Evolutionary conservation across 805 yeast genomes (phyloP).

Genomic region (Vanderwaltozyma polyspora): DNA sequence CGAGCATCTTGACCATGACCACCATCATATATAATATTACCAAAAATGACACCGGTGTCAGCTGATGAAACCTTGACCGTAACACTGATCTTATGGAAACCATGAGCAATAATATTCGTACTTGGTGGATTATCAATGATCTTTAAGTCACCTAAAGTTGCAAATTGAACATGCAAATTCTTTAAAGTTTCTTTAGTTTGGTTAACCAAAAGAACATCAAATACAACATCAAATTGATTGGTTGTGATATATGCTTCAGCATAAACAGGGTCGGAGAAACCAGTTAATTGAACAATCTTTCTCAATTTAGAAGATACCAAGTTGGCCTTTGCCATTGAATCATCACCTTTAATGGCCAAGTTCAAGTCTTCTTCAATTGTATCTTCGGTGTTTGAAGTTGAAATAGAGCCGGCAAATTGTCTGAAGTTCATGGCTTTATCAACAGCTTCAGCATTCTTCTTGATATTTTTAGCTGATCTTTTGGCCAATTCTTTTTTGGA

Average conservation of each 20-base stretch:
- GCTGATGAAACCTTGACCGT: conserved; percentile 93
- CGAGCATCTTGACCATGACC: conserved; percentile 83
- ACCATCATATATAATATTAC: conserved; percentile 94
- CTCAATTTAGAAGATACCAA: conserved; percentile 67
- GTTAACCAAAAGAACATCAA: conserved; percentile 87
- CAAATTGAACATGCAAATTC: conserved; percentile 87
- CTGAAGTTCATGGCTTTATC: conserved; percentile 74
- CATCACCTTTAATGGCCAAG: conserved; percentile 35
- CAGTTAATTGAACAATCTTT: conserved; percentile 90
- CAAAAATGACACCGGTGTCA: conserved; percentile 95
- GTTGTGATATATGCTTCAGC: conserved; percentile 94
- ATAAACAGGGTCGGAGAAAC: conserved; percentile 94
- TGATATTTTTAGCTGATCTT: conserved; percentile 44
- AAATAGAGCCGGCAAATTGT: conserved; percentile 49
- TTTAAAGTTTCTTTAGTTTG: conserved; percentile 88
- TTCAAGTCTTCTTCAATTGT: conserved; percentile 48
- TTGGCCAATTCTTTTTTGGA: conserved; percentile 50
- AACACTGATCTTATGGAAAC: conserved; percentile 80
- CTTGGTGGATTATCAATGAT: conserved; percentile 86
- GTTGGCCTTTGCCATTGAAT: conserved; percentile 39
- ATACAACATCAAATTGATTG: conserved; percentile 92
- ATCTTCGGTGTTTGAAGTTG: conserved; percentile 30
- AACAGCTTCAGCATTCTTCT: conserved; percentile 57
- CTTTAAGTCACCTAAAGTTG: conserved; percentile 90
- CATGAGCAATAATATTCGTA: conserved; percentile 92